phyloP scores from a whole-genome alignment of 768 basidiomycete species.

The Phylloporus arenicola region DNA sequence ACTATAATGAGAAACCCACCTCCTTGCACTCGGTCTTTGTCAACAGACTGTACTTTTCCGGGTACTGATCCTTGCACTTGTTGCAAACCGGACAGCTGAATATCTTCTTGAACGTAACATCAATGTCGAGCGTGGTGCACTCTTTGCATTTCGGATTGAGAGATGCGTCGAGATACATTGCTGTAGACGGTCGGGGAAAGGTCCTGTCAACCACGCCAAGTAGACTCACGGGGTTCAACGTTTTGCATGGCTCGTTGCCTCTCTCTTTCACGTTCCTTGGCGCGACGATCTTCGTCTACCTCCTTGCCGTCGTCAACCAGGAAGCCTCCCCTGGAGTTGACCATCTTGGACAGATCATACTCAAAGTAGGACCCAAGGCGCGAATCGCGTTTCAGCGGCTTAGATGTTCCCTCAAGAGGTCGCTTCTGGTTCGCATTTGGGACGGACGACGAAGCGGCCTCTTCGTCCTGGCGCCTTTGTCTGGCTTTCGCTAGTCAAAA shows the following conservation, averaged over 20 bases:
- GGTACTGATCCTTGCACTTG: constrained; percentile 81
- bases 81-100: constrained; percentile 87
- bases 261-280: constrained; percentile 80
- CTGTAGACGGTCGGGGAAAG: constrained; percentile 35
- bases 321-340: constrained; percentile 95
- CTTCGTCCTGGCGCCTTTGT: constrained; percentile 62
- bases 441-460: constrained; percentile 38
- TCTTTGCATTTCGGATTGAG: constrained; percentile 82
- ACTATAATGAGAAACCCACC: constrained; percentile 38
- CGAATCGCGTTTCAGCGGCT: constrained; percentile 61
- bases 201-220: background rate
- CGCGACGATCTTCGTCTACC: constrained; percentile 64
- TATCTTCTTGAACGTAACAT: constrained; percentile 72
- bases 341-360: constrained; percentile 95
- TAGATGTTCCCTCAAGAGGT: constrained; percentile 52
- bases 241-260: constrained; percentile 70
- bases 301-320: constrained; percentile 85
- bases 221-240: constrained; percentile 57
- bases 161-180: constrained; percentile 67
- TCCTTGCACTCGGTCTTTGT: constrained; percentile 99
- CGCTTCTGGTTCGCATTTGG: constrained; percentile 73
- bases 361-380: constrained; percentile 91
- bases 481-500: constrained; percentile 59
- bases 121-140: constrained; percentile 86
- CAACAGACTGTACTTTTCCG: constrained; percentile 89